These are phyloP conservation scores for Aaosphaeria pasadenensis DNA, from an alignment of 2,329 filamentous ascomycete genomes.

Conservation along the genomic window DNA sequence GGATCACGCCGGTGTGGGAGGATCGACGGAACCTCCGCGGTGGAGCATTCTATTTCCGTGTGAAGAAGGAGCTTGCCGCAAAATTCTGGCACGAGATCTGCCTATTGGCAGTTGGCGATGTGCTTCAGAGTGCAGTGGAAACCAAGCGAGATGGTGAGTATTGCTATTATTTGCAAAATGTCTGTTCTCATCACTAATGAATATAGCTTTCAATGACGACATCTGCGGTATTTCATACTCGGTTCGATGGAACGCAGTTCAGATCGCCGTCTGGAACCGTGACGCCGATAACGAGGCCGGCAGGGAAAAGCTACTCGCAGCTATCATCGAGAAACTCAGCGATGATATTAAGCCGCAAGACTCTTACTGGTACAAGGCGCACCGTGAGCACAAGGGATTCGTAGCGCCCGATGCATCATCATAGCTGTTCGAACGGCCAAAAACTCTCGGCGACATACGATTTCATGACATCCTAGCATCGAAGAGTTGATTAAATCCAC, in stretches of 20 bases:
- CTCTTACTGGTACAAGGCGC: constrained; percentile 81
- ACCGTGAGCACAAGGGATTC: constrained; percentile 84
- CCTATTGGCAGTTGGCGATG: constrained; percentile 79
- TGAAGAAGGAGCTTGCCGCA: constrained; percentile 68
- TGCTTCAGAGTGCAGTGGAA: constrained; percentile 70
- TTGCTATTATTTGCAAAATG: neutral
- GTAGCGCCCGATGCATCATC: constrained; percentile 8
- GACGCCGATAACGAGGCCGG: constrained; percentile 77
- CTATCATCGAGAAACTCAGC: constrained; percentile 71
- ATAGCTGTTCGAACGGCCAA: no score
- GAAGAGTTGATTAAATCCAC: no score
- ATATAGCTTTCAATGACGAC: constrained; percentile 62
- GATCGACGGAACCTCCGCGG: constrained; percentile 83
- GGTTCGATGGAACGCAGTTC: constrained; percentile 82
- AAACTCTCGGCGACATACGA: no score
- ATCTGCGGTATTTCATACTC: constrained; percentile 85
- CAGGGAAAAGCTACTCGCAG: constrained; percentile 69
- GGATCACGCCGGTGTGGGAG: constrained; percentile 80
- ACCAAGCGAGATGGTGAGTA: constrained; percentile 55
- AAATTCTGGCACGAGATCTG: constrained; percentile 81
- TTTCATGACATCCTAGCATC: no score
- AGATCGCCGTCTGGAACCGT: constrained; percentile 92
- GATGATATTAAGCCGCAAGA: constrained; percentile 69
- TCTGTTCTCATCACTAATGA: constrained; percentile 1
- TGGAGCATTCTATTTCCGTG: constrained; percentile 89